Evolutionary conservation across 202 grass and related monocot species (phyloP).

Genomic region (Eragrostis tef): DNA sequence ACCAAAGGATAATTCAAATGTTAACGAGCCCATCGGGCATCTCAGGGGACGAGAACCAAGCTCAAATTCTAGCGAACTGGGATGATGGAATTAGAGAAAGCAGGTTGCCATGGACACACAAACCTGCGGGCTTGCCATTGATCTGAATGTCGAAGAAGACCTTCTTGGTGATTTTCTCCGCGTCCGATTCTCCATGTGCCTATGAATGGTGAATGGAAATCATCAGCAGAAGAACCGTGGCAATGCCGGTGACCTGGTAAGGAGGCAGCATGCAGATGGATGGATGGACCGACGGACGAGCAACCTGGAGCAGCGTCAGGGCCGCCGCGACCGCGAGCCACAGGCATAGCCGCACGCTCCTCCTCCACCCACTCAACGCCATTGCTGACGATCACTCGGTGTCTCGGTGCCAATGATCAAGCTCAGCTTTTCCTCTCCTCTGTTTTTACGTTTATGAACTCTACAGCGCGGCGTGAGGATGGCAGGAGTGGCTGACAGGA

Average conservation of each 20-base stretch:
- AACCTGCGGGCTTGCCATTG: slow-evolving; percentile 68
- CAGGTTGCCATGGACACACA: background rate
- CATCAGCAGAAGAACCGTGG: no score
- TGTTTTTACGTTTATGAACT: background rate
- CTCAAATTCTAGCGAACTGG: background rate
- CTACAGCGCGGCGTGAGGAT: background rate
- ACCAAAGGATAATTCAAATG: background rate
- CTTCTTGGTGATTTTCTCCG: slow-evolving; percentile 71
- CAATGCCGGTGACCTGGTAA: background rate
- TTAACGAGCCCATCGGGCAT: no score
- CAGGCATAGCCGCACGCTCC: background rate
- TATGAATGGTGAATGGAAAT: slow-evolving; percentile 8
- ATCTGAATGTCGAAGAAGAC: slow-evolving; percentile 78
- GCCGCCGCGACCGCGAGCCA: slow-evolving; percentile 27
- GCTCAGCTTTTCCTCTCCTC: no score
- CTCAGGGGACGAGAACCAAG: no score
- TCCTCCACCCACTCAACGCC: background rate
- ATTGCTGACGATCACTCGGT: background rate
- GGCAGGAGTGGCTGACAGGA: background rate
- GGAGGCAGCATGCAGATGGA: background rate
- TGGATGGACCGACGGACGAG: slow-evolving; percentile 23
- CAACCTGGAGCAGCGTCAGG: slow-evolving; percentile 66
- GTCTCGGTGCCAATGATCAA: background rate
- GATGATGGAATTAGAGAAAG: background rate
- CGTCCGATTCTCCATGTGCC: slow-evolving; percentile 54